Conservation (phyloP, 2,329 filamentous ascomycete genomes). For the Cladosporium phlei region DNA sequence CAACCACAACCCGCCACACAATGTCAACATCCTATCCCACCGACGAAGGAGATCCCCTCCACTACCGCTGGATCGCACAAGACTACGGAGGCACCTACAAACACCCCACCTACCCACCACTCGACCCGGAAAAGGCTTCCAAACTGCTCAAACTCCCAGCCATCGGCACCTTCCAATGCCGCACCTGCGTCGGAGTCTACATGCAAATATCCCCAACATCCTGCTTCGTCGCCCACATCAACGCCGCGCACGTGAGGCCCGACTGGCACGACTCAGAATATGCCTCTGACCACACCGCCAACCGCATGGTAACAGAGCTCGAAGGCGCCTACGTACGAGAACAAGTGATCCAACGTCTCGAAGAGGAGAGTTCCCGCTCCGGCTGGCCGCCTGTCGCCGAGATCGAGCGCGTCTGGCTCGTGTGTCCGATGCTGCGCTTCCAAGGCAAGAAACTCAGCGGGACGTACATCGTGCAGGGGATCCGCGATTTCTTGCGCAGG, state of each 20-base stretch:
- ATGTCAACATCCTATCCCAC: no score
- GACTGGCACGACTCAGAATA: not conserved
- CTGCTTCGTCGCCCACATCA: constrained; percentile 5
- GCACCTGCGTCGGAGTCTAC: not conserved
- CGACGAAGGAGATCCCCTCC: not conserved
- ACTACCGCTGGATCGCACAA: not conserved
- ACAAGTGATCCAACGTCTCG: not conserved
- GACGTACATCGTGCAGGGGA: not conserved
- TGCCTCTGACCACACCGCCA: not conserved
- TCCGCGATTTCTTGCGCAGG: not conserved
- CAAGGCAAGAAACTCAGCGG: not conserved
- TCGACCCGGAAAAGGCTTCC: not conserved
- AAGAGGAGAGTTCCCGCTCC: not conserved
- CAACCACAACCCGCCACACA: no score
- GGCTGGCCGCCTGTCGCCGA: not conserved
- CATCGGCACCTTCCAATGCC: not conserved
- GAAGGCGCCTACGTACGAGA: not conserved
- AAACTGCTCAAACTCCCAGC: not conserved
- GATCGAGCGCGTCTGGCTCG: not conserved
- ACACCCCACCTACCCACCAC: not conserved
- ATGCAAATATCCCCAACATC: not conserved
- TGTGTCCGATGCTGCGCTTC: not conserved
- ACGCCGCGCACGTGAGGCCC: not conserved
- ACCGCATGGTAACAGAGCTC: not conserved
- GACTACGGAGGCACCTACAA: constrained; percentile 3